Evolutionary conservation across 768 basidiomycete genomes (phyloP), one percentile per base, ranked within the genome.

Genomic region (Epithele typhae): DNA sequence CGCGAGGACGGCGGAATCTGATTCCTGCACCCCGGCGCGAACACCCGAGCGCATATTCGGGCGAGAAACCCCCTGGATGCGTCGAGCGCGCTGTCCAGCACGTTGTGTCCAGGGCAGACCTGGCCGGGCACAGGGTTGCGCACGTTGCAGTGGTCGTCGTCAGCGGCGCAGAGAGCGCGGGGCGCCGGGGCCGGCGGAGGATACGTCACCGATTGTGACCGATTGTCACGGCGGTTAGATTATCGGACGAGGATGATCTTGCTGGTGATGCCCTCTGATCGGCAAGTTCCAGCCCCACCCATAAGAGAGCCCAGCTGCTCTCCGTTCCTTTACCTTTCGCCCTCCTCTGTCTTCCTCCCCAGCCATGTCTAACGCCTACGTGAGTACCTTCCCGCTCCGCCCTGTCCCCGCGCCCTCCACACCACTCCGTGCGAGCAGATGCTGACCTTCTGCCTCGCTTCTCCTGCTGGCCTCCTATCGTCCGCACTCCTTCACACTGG

Each of bases 291-390:
- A 33, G 55, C 41, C 38, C 46, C 49, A 40, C 49, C 49, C 43
- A 7, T 30, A 30, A 30, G 27, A 30, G 27, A 7, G 14, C 27
- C 8, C 8, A 14, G 48, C 27, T 45, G 54, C 43, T 46, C 54
- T 47, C 25, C 35, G 34, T 48, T 49, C 39, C 49, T 52, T 52
- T 68, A 67, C 45, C 68, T 22, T 63, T 67, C 68, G 70, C 73
- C 41, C 73, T 52, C 52, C 71, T 74, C 56, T 60, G 69, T 61
- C 23, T 39, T 19, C 18, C 34, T 36, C 10, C 44, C 10, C 24
- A 27, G 33, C 35, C 35, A 36, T 36, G 35, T 36, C 35, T n/a
- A 36, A 36, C 35, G 35, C 17, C 17, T 36, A 9, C 35, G 35
- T 36, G 17, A 36, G 35, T 36, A 7, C 8, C 27, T 30, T 17